A percentile compares a stretch with the other conserved stretches of the same genome.
Evolutionary conservation across 106 monocot species (phyloP).

Genomic region (Phalaenopsis equestris): DNA sequence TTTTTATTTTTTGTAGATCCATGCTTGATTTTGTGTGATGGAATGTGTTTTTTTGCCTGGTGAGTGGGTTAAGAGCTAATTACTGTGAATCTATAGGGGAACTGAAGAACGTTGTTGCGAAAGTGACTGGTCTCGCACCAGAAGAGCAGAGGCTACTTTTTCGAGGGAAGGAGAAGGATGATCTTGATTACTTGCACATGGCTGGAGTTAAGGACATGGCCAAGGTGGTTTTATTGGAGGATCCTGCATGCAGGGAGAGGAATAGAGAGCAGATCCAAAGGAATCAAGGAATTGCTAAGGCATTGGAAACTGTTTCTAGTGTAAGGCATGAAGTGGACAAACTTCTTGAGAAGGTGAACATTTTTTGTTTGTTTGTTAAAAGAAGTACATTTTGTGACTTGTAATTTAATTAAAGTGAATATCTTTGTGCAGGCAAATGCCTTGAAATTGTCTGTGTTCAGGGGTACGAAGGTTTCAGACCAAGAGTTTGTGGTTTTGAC

Average conservation of each 20-base stretch:
- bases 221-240: conserved; percentile 69
- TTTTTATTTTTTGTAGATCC: not conserved
- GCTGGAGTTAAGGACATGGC: conserved; percentile 75
- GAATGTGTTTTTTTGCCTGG: not conserved
- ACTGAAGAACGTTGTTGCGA: conserved; percentile 55
- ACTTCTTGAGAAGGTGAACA: conserved; percentile 62
- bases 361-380: not conserved
- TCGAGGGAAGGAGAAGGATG: conserved; percentile 77
- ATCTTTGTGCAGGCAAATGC: conserved; percentile 35
- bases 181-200: conserved; percentile 62
- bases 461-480: conserved; percentile 45
- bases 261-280: conserved; percentile 40
- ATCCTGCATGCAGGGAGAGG: conserved; percentile 60
- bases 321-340: conserved; percentile 70
- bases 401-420: not conserved
- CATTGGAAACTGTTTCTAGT: conserved; percentile 57
- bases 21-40: not conserved
- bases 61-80: not conserved
- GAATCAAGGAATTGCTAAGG: conserved; percentile 33
- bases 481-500: conserved; percentile 68
- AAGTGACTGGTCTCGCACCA: conserved; percentile 61
- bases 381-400: not conserved
- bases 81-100: conserved; percentile 45
- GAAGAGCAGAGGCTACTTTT: conserved; percentile 78
- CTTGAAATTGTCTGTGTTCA: conserved; percentile 39